These are phyloP conservation scores for Peribolospora kevripleyi DNA, from an alignment of 768 basidiomycete genomes.

Conservation along the genomic window DNA sequence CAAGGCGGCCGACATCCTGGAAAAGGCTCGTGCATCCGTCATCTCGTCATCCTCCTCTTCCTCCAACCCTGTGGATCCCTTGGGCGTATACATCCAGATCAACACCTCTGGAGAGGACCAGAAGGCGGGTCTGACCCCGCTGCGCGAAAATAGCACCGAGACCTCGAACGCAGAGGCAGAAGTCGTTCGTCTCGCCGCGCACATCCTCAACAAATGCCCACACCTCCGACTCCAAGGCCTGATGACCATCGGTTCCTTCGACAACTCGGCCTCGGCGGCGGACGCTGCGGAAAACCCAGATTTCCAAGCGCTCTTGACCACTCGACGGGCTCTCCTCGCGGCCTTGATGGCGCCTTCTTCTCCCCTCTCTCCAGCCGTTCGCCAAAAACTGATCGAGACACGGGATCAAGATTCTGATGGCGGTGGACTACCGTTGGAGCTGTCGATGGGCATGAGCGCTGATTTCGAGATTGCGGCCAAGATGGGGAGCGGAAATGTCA, in stretches of 20 bases:
- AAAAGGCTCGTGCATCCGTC: conserved; percentile 33
- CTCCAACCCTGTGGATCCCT: conserved; percentile 26
- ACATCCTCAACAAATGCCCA: conserved; percentile 50
- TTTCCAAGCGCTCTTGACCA: conserved; percentile 33
- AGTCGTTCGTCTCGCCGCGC: conserved; percentile 38
- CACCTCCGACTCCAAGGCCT: conserved; percentile 53
- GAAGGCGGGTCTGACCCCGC: conserved; percentile 61
- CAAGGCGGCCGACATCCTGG: conserved; percentile 55
- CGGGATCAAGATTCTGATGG: conserved; percentile 7
- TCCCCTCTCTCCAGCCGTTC: no score
- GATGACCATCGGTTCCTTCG: conserved; percentile 86
- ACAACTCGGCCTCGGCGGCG: conserved; percentile 34
- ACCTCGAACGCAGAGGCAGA: conserved; percentile 21
- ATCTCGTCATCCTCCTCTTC: neutral
- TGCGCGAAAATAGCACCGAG: conserved; percentile 16
- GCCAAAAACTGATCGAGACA: neutral
- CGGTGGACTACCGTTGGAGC: conserved; percentile 16
- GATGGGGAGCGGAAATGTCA: conserved; percentile 62
- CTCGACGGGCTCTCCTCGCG: no score
- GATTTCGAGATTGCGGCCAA: conserved; percentile 71
- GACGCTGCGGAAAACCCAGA: conserved; percentile 36
- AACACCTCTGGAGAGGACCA: conserved; percentile 83
- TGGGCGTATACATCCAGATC: conserved; percentile 71
- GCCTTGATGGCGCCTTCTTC: no score
- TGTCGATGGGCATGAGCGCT: conserved; percentile 81